phyloP scores from a whole-genome alignment of 805 yeast genomes.

The Wickerhamomyces rabaulensis region DNA sequence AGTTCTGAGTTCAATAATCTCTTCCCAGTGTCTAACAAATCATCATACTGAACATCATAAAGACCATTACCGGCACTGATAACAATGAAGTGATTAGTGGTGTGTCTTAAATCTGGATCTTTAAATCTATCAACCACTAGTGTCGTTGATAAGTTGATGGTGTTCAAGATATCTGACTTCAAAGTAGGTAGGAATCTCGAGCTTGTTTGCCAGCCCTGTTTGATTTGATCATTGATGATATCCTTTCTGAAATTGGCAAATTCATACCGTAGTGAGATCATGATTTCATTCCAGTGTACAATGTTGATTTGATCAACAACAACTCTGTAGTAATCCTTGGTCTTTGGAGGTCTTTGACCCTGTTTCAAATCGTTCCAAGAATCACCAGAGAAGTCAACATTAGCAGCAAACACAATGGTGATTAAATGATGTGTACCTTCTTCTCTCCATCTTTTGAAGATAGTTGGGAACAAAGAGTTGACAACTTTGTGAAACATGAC shows the following conservation, averaged over 20 bases:
- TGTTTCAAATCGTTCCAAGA: conserved; percentile 56
- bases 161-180: conserved; percentile 85
- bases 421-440: conserved; percentile 86
- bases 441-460: conserved; percentile 83
- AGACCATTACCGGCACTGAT: conserved; percentile 92
- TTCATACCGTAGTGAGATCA: conserved; percentile 81
- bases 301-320: conserved; percentile 94
- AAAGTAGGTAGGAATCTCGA: conserved; percentile 72
- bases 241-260: conserved; percentile 79
- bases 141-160: conserved; percentile 78
- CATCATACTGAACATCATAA: conserved; percentile 82
- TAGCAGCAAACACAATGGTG: conserved; percentile 80
- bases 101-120: conserved; percentile 82
- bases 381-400: conserved; percentile 51
- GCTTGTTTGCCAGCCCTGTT: conserved; percentile 28
- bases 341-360: conserved; percentile 66
- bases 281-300: conserved; percentile 84
- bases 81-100: conserved; percentile 84
- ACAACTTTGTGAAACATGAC: conserved; percentile 88
- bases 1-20: conserved; percentile 74
- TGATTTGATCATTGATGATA: conserved; percentile 44
- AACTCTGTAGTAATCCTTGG: conserved; percentile 81
- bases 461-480: conserved; percentile 85
- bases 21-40: conserved; percentile 68
- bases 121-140: conserved; percentile 70